These are phyloP conservation scores for Chlamydomonas reinhardtii DNA, from an alignment of 163 green algal species.

Conservation along the genomic window DNA sequence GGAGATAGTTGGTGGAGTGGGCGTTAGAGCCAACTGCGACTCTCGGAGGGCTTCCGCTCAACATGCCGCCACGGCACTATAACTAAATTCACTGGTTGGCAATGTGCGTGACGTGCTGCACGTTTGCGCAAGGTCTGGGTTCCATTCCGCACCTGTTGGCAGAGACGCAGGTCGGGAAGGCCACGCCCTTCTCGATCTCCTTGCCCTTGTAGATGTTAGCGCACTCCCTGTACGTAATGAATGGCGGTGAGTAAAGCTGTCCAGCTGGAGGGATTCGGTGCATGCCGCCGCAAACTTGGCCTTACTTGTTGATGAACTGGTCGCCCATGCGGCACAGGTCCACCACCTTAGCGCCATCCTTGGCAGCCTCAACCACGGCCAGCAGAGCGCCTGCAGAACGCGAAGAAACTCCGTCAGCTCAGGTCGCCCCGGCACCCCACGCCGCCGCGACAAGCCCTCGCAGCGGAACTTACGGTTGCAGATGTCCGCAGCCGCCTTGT, in stretches of 20 bases:
- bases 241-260: no score
- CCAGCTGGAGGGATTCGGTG: no score
- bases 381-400: slow-evolving; percentile 87
- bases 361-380: slow-evolving; percentile 79
- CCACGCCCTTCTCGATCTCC: slow-evolving; percentile 96
- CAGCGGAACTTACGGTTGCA: slow-evolving; percentile 89
- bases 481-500: slow-evolving; percentile 98
- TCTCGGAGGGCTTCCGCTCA: not conserved
- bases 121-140: no score
- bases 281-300: not conserved
- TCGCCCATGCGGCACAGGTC: slow-evolving; percentile 93
- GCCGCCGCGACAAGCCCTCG: not conserved
- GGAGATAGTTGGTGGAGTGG: not conserved
- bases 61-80: no score
- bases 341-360: slow-evolving; percentile 92
- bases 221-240: slow-evolving; percentile 75
- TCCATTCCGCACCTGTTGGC: slow-evolving; percentile 83
- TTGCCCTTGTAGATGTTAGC: slow-evolving; percentile 96
- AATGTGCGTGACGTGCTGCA: no score
- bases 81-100: no score
- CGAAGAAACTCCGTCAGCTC: not conserved
- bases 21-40: not conserved
- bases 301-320: slow-evolving; percentile 80
- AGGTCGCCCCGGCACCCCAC: not conserved
- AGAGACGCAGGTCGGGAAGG: slow-evolving; percentile 97